Evolutionary conservation across 371 early-diverging fungal species (phyloP).

Genomic region (Mortierella sp.): DNA sequence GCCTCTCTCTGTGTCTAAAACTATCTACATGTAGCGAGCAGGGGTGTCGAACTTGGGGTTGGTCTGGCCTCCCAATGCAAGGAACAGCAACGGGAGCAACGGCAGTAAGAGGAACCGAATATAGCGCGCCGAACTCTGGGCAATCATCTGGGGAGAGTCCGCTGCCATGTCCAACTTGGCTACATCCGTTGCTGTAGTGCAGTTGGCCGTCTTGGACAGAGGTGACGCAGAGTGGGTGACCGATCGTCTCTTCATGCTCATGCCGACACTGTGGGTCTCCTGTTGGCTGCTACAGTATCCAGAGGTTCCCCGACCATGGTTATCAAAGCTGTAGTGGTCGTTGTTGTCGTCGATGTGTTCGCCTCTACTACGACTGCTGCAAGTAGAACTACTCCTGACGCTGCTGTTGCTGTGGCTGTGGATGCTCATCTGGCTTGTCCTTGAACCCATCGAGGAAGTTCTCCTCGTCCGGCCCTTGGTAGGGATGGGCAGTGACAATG

Average conservation of each 20-base stretch:
- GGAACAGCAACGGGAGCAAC: constrained; percentile 28
- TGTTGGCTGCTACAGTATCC: not conserved
- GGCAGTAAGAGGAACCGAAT: constrained; percentile 43
- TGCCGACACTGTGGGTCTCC: not conserved
- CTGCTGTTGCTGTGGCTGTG: constrained; percentile 12
- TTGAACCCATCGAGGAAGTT: constrained; percentile 30
- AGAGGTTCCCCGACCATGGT: not conserved
- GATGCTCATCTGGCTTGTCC: constrained; percentile 28
- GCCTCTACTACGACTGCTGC: not conserved
- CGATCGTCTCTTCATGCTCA: constrained; percentile 15
- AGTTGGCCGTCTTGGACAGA: not conserved
- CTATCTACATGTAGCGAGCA: constrained; percentile 21
- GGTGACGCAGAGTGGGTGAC: constrained; percentile 18
- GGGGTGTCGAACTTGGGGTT: constrained; percentile 38
- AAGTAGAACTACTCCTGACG: constrained; percentile 12
- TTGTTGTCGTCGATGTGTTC: not conserved
- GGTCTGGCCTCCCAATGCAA: constrained; percentile 37
- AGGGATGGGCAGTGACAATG: constrained; percentile 25
- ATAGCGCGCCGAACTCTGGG: constrained; percentile 35
- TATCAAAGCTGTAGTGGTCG: not conserved
- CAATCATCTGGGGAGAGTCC: constrained; percentile 35
- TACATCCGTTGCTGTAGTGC: constrained; percentile 4
- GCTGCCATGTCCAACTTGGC: constrained; percentile 7
- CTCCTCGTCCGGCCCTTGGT: constrained; percentile 27
- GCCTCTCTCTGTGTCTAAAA: not conserved